A percentile compares a stretch with the other conserved stretches of the same genome.
phyloP scores from a whole-genome alignment of 108 stramenopile species.

The Nitzschia sp. region DNA sequence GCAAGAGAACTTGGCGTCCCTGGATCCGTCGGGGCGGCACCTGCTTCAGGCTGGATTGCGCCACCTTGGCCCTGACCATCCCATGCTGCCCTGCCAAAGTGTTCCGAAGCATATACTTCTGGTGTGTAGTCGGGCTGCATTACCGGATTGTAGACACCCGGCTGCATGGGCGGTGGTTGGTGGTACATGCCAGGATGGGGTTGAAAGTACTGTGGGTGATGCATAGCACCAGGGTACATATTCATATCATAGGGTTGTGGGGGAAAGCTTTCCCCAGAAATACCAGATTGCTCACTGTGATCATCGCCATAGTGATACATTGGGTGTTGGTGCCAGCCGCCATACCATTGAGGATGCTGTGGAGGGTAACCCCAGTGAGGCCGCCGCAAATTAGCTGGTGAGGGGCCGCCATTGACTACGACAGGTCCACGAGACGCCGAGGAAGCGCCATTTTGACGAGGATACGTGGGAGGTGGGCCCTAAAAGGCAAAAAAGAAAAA shows the following conservation, averaged over 20 bases:
- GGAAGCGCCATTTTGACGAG: not conserved
- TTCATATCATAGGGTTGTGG: conserved; percentile 27
- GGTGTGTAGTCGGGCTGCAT: not conserved
- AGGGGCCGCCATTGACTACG: not conserved
- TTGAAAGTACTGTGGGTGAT: conserved; percentile 22
- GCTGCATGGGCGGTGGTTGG: not conserved
- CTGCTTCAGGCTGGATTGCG: no score
- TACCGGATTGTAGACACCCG: not conserved
- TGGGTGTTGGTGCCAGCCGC: conserved; percentile 26
- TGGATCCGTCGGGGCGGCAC: not conserved
- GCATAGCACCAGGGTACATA: conserved; percentile 19
- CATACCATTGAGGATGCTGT: conserved; percentile 18
- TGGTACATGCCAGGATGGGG: conserved; percentile 8
- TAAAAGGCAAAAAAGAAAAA: not conserved
- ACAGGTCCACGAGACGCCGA: not conserved
- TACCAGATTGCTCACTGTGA: conserved; percentile 41
- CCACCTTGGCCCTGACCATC: not conserved
- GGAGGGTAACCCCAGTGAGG: conserved; percentile 18
- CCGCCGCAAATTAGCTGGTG: conserved; percentile 2
- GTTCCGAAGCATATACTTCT: conserved; percentile 12
- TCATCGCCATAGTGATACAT: conserved; percentile 34
- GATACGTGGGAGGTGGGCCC: conserved; percentile 19
- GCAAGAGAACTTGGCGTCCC: not conserved
- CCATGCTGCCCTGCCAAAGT: conserved; percentile 12
- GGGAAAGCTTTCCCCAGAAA: conserved; percentile 39